These are phyloP conservation scores for Cochlearia excelsa DNA, from an alignment of 345 rosid species.

Conservation along the genomic window DNA sequence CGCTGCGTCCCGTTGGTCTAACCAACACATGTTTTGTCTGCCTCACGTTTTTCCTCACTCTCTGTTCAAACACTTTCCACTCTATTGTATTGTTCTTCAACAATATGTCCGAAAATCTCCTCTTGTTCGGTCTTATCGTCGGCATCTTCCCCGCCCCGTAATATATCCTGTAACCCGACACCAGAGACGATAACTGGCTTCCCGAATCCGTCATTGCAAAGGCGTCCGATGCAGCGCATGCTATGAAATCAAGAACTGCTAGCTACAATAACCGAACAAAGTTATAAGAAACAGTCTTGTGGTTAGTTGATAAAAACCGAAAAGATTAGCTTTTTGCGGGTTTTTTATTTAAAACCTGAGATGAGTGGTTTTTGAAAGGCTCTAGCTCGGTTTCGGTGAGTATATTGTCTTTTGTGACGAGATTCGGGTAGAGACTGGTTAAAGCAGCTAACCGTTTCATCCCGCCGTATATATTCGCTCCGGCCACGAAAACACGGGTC, in stretches of 20 bases:
- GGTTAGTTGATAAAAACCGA: slow-evolving; percentile 1
- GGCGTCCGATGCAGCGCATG: slow-evolving; percentile 74
- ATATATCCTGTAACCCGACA: slow-evolving; percentile 80
- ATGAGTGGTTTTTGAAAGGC: slow-evolving; percentile 82
- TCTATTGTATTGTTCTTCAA: slow-evolving; percentile 69
- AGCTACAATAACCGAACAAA: slow-evolving; percentile 45
- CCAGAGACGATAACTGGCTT: slow-evolving; percentile 83
- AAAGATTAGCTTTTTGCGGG: neutral
- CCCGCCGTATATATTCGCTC: slow-evolving; percentile 88
- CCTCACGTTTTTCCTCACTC: slow-evolving; percentile 87
- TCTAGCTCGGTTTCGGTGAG: slow-evolving; percentile 70
- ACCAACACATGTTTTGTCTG: slow-evolving; percentile 79
- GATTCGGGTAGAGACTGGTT: slow-evolving; percentile 75
- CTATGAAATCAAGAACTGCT: slow-evolving; percentile 93
- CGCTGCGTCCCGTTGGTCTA: slow-evolving; percentile 82
- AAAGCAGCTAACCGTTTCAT: slow-evolving; percentile 58
- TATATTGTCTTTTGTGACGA: slow-evolving; percentile 87
- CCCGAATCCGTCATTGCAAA: slow-evolving; percentile 99
- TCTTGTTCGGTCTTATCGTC: slow-evolving; percentile 77
- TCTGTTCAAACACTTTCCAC: slow-evolving; percentile 86
- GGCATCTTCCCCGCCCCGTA: slow-evolving; percentile 94
- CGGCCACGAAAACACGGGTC: slow-evolving; percentile 79
- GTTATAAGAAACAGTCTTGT: neutral
- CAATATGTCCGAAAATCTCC: slow-evolving; percentile 71
- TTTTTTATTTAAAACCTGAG: slow-evolving; percentile 56